phyloP scores from a whole-genome alignment of 2,329 filamentous ascomycete species.

The Dothideomycetes sp. region DNA sequence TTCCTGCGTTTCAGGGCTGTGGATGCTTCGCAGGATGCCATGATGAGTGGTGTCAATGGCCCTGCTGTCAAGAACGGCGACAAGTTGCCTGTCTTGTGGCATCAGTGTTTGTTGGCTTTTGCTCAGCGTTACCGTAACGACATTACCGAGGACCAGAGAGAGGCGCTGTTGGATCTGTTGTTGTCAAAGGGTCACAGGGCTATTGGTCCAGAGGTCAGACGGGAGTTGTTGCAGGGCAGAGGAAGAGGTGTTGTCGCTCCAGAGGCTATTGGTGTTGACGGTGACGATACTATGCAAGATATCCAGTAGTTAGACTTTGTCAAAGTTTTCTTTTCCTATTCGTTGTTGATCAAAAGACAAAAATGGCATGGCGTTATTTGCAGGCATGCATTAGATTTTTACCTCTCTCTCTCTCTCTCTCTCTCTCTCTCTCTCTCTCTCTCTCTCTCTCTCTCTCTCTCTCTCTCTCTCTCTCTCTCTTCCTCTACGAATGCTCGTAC shows the following conservation, averaged over 20 bases:
- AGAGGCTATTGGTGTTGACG: constrained; percentile 49
- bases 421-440: no score
- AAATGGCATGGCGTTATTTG: no score
- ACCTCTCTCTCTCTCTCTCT: no score
- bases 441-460: no score
- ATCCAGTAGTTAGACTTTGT: no score
- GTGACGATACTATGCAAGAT: constrained; percentile 80
- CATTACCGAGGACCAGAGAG: constrained; percentile 88
- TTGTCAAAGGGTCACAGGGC: constrained; percentile 74
- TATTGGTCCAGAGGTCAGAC: constrained; percentile 83
- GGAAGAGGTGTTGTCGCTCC: constrained; percentile 68
- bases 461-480: no score
- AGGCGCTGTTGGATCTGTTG: constrained; percentile 80
- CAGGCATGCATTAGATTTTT: no score
- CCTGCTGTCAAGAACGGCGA: constrained; percentile 32
- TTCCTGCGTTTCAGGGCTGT: constrained; percentile 79
- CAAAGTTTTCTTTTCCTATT: no score
- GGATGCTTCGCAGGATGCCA: constrained; percentile 51
- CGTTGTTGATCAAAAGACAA: no score
- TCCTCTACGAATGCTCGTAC: no score
- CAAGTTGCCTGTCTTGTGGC: constrained; percentile 82
- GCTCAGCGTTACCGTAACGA: constrained; percentile 92
- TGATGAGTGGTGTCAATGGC: constrained; percentile 40
- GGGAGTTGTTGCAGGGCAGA: constrained; percentile 79
- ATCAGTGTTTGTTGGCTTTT: constrained; percentile 86